Evolutionary conservation across 305 asterid species (phyloP).

Genomic region (Solanum aculeatissimum): DNA sequence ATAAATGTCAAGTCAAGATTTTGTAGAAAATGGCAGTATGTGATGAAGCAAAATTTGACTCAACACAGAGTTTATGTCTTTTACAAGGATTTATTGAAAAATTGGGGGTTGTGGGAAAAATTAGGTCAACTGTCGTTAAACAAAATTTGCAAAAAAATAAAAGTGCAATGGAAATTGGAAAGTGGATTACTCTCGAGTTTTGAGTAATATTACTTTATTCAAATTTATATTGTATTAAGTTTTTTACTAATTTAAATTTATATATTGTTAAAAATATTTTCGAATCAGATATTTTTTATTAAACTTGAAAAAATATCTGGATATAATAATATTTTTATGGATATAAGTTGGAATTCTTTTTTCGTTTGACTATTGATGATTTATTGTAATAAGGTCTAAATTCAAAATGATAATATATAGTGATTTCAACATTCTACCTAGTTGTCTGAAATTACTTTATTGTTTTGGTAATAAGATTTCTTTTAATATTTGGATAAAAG

Average conservation of each 20-base stretch:
- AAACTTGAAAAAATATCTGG: background rate
- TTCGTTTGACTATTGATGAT: background rate
- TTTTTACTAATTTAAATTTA: background rate
- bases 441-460: background rate
- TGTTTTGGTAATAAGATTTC: background rate
- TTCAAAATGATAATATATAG: background rate
- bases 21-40: background rate
- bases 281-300: no score
- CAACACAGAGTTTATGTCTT: background rate
- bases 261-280: background rate
- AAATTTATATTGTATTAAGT: no score
- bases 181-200: background rate
- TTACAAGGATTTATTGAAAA: background rate
- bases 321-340: background rate
- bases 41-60: background rate
- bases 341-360: background rate
- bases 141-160: background rate
- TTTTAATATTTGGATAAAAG: background rate
- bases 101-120: background rate
- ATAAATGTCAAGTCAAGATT: constrained; percentile 5
- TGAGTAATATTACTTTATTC: background rate
- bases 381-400: background rate
- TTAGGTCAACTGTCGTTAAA: background rate
- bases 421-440: background rate
- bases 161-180: background rate